Base-by-base conservation (phyloP, 768 basidiomycete species). In the Rubroboletus pulcherrimus region DNA sequence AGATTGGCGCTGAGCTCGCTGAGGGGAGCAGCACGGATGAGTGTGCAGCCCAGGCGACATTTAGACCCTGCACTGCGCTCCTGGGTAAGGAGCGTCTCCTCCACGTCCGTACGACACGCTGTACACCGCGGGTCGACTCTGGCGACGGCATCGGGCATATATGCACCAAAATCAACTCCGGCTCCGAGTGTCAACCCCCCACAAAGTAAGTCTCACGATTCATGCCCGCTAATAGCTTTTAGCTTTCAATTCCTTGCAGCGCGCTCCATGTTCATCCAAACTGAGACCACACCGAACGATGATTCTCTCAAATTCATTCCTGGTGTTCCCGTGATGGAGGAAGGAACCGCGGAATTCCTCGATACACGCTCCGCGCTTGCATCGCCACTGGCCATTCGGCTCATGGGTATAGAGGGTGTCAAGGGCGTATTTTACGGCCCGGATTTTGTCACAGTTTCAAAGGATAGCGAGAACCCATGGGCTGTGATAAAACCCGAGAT, bases 271-370 rank as follows among this genome's bases (percentile, higher is more conserved):
- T 98, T 98, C 77, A 97, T 98, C 54, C 97, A 99, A 74, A 98
- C 96, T 5, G 95, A 98, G 74, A 84, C 86, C 10, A 99, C 97
- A 0, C 97, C 97, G 0, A 99, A 99, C 70, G 91, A 93, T 33
- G 93, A 98, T 69, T 96, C 95, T 1, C 82, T 99, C 49, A 98
- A 99, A 72, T 99, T 99, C 74, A 93, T 99, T 55, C 97, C 96
- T 1, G 97, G 97, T 0, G 79, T 86, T 24, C 71, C 85, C 30
- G 94, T 99, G 30, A 93, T 97, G 85, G 83, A 82, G 39, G 82
- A 84, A 26, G 93, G 93, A 42, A 90, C 89, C 0, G 93, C 94
- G 7, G 97, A 99, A 72, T 98, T 99, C 71, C 84, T 97, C 47
- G 93, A 96, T 69, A 87, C 89, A 4, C 85, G 87, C 41, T 78